A percentile compares a stretch with the other conserved stretches of the same genome.
These are phyloP conservation scores for Gossypioides kirkii DNA, from an alignment of 345 rosid genomes.

Conservation along the genomic window DNA sequence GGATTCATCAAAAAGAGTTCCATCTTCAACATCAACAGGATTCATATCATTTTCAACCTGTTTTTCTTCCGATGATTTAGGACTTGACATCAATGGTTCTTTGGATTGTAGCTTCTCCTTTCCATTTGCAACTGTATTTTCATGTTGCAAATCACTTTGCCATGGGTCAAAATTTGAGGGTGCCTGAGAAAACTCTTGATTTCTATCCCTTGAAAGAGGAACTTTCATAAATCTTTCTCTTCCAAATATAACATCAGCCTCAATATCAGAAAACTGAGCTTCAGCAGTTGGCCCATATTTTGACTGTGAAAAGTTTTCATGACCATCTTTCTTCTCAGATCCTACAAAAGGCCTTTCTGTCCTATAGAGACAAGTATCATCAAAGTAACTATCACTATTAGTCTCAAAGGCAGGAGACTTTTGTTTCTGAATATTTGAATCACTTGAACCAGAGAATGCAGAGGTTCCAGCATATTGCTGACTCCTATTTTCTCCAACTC, in stretches of 20 bases:
- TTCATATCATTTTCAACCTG: conserved; percentile 20
- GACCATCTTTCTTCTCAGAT: conserved; percentile 4
- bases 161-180: conserved; percentile 7
- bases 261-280: neutral
- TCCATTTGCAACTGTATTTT: conserved; percentile 12
- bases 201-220: conserved; percentile 3
- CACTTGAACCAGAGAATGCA: conserved; percentile 24
- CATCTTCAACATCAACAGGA: conserved; percentile 9
- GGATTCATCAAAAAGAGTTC: conserved; percentile 21
- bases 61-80: conserved; percentile 14
- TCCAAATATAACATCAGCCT: conserved; percentile 12
- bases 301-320: conserved; percentile 5
- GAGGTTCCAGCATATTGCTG: conserved; percentile 23
- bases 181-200: conserved; percentile 7
- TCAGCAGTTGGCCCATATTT: conserved; percentile 7
- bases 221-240: conserved; percentile 7
- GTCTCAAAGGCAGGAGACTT: conserved; percentile 1
- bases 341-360: neutral
- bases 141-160: conserved; percentile 21
- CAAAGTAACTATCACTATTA: neutral
- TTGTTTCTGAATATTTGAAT: conserved; percentile 11
- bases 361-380: neutral
- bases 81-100: conserved; percentile 11
- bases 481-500: conserved; percentile 22
- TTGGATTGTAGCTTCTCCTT: conserved; percentile 16